A percentile compares a stretch with the other conserved stretches of the same genome.
These are phyloP conservation scores for Cercospora beticola DNA, from an alignment of 2,329 filamentous ascomycete species.

Conservation along the genomic window DNA sequence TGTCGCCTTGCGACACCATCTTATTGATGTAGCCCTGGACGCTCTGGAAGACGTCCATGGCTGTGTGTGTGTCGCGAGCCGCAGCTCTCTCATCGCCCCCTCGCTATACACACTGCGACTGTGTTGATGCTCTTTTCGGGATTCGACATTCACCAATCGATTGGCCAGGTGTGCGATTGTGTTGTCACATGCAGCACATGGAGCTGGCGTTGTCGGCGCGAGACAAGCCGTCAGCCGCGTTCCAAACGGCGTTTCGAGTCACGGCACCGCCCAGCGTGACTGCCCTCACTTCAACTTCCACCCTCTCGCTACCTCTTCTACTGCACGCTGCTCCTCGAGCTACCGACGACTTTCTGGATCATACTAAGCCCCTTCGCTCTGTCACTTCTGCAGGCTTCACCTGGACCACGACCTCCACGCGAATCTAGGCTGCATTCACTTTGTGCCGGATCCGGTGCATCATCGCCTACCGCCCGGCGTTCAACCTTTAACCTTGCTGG, in stretches of 20 bases:
- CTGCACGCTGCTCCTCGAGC: neutral
- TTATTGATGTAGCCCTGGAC: conserved; percentile 93
- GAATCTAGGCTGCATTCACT: conserved; percentile 6
- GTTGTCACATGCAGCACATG: neutral
- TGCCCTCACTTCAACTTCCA: neutral
- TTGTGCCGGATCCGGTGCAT: conserved; percentile 18
- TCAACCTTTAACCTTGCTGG: conserved; percentile 24
- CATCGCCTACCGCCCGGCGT: conserved; percentile 8
- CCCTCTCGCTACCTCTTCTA: neutral
- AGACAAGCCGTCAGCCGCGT: neutral
- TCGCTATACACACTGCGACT: neutral
- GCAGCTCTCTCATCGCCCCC: conserved; percentile 5
- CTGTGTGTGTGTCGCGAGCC: conserved; percentile 1
- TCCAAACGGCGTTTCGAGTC: neutral
- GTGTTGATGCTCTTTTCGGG: neutral
- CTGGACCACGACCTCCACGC: neutral
- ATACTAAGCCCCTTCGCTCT: neutral
- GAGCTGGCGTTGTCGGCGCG: neutral
- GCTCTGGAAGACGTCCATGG: conserved; percentile 91
- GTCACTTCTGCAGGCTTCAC: conserved; percentile 1
- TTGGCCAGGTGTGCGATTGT: neutral
- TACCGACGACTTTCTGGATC: neutral
- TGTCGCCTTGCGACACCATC: conserved; percentile 84
- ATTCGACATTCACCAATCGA: neutral
- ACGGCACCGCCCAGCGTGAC: neutral